Base-by-base conservation (phyloP, 495 filamentous ascomycete species). In the Aspergillus ostianus region DNA sequence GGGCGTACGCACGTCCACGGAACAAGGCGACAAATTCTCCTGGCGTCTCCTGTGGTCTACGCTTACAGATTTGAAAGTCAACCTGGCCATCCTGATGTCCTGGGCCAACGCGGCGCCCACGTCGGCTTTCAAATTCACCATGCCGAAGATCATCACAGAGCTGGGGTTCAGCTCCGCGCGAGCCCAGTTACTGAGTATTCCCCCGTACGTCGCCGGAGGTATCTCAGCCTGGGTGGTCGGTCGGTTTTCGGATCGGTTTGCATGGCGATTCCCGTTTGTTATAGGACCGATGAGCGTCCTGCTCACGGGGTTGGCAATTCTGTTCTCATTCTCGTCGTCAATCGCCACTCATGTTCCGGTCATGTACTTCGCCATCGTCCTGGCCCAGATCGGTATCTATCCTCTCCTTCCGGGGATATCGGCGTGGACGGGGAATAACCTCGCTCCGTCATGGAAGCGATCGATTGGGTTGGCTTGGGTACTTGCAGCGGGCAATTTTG, bases 161-260 rank as follows among this genome's bases (percentile, higher is more conserved):
- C 62, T 83, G 13, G 77, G 77, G 10, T 83, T 73, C 70, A 60
- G 68, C 53, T 64, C 67, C 47, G 70, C 75, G 26, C 61, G 70
- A 27, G 74, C 78, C 15, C 79, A 81, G 59, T 72, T 82, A 26
- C 73, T 80, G 59, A 78, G 78, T 36, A 78, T 81, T n/a, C 82
- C 80, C 17, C 80, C 80, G 2, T 84, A 85, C 48, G 77, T 77
- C 0, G 65, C 64, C 21, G 80, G 59, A 6, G 63, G 45, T 18
- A 41, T 65, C 41, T 62, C 59, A 1, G 49, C 55, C 20, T 56
- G 36, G 27, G 44, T 62, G 2, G 53, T 51, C 45, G 50, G 51
- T 12, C 50, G 29, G 6, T 49, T 65, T 46, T 48, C 63, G 3
- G 63, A 65, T 49, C 46, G 46, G 29, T 32, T 32, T 32, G 29